Evolutionary conservation across 2,329 filamentous ascomycete species (phyloP), one percentile per base, ranked within the genome.

Genomic region (Lecanicillium sp.): DNA sequence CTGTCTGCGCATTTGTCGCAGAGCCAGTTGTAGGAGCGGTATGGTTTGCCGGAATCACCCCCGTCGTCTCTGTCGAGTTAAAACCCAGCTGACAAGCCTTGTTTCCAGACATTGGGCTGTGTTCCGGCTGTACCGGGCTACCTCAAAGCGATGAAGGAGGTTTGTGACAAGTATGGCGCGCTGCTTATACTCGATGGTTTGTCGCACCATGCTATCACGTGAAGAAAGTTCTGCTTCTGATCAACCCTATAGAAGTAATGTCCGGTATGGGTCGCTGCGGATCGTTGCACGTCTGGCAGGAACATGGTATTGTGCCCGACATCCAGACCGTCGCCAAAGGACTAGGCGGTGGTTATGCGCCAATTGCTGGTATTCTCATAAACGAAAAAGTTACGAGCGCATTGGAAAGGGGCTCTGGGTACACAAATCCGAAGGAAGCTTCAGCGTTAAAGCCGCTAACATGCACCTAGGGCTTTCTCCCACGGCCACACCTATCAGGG

Each of bases 101-200:
- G 8, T 18, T 20, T 10, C 15, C 17, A 41, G 40, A 54, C 56
- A 3, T 45, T 87, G 1, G 86, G 83, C 0, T 87, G 80, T 49
- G 77, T 86, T 1, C 71, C 79, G 1, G 65, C 81, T 0, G 69
- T 81, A 0, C 62, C 66, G 0, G 84, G 83, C 0, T 92, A 92
- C 47, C 77, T 89, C 36, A 61, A 66, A 36, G 82, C 80, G 1
- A 76, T 90, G 58, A 73, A 74, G 49, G 62, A 64, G 2, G 65
- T 92, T 2, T 92, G 86, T 54, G 71, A 81, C 37, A 76, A 74
- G 44, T 69, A 90, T 51, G 84, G 81, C 1, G 77, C 81, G 0
- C 70, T 92, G 0, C 65, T 92, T n/a, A 81, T 90, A 33, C 61
- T 90, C 0, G 87, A 68, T n/a, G 40, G 36, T 39, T 17, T 13